Percentiles rank a stretch among this genome's conserved stretches.
phyloP scores from a whole-genome alignment of 1,284 basidiomycete species.

The Ganoderma leucocontextum region DNA sequence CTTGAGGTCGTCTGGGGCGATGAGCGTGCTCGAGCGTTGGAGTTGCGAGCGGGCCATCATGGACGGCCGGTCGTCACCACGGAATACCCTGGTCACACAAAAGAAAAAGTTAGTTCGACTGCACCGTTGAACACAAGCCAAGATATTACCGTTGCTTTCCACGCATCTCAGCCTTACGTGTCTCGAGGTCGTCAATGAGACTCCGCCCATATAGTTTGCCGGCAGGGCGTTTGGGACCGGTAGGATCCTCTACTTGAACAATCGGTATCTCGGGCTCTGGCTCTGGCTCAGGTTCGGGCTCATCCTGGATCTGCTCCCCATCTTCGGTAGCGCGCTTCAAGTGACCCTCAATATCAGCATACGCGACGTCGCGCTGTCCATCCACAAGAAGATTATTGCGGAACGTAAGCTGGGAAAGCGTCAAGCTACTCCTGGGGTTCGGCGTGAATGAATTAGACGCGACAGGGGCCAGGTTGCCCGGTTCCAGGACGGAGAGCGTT shows the following conservation, averaged over 20 bases:
- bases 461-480: conserved; percentile 31
- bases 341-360: conserved; percentile 61
- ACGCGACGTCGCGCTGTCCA: conserved; percentile 69
- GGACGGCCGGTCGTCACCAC: conserved; percentile 79
- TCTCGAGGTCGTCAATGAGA: conserved; percentile 82
- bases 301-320: conserved; percentile 64
- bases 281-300: conserved; percentile 52
- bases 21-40: conserved; percentile 68
- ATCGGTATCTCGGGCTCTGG: conserved; percentile 48
- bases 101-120: conserved; percentile 13
- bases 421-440: conserved; percentile 75
- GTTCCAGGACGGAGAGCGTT: conserved; percentile 43
- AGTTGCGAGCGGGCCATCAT: conserved; percentile 79
- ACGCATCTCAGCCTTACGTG: conserved; percentile 77
- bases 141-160: conserved; percentile 71
- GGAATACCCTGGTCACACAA: conserved; percentile 61
- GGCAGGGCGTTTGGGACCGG: conserved; percentile 57
- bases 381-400: conserved; percentile 75
- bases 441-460: conserved; percentile 76
- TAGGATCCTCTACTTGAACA: conserved; percentile 50
- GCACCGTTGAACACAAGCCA: too few species aligned
- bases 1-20: conserved; percentile 71
- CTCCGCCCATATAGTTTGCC: conserved; percentile 83
- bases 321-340: conserved; percentile 75
- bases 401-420: conserved; percentile 82